A percentile compares a stretch with the other conserved stretches of the same genome.
phyloP scores from a whole-genome alignment of 2,329 filamentous ascomycete species.

The Aspergillus ruber region DNA sequence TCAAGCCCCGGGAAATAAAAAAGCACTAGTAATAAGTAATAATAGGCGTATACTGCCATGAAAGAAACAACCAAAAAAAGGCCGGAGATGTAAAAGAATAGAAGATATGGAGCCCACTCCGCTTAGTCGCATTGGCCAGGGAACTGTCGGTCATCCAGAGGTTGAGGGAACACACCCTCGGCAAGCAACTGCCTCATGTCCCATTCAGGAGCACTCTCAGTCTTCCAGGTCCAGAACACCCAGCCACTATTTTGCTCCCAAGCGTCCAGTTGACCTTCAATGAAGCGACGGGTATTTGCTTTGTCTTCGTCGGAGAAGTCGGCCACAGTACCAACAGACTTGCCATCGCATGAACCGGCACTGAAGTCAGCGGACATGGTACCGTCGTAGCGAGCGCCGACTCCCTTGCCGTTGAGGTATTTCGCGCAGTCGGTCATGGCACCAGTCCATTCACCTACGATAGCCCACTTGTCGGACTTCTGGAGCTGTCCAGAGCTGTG shows the following conservation, averaged over 20 bases:
- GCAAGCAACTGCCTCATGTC: conserved; percentile 40
- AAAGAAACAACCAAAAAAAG: neutral
- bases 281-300: conserved; percentile 35
- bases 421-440: conserved; percentile 58
- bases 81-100: neutral
- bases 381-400: conserved; percentile 55
- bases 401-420: conserved; percentile 50
- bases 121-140: conserved; percentile 23
- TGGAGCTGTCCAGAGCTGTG: conserved; percentile 44
- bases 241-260: conserved; percentile 39
- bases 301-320: conserved; percentile 32
- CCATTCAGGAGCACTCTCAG: conserved; percentile 44
- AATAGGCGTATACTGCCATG: neutral
- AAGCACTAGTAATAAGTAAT: neutral
- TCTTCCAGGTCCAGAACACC: conserved; percentile 48
- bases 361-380: conserved; percentile 42
- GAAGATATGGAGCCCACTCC: too few species aligned
- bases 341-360: conserved; percentile 51
- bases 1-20: neutral
- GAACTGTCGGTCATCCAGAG: conserved; percentile 27
- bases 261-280: conserved; percentile 42
- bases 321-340: conserved; percentile 44
- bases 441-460: conserved; percentile 63
- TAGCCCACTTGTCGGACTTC: conserved; percentile 57
- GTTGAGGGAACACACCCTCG: conserved; percentile 44